Evolutionary conservation across 2,329 filamentous ascomycete genomes (phyloP).

Genomic region (Cytospora piceae): DNA sequence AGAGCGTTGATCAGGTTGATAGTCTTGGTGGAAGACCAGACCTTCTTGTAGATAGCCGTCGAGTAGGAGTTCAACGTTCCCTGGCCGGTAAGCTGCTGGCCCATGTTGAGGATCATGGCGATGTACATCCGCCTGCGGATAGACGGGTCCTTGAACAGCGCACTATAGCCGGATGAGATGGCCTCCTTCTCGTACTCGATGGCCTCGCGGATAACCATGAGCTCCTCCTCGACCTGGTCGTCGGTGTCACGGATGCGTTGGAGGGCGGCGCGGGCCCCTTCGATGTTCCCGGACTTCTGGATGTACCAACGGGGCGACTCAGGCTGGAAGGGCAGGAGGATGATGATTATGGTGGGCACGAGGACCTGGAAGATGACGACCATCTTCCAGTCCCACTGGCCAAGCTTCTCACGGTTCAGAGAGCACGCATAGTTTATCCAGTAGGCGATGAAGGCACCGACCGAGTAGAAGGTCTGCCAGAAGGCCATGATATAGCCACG

Average conservation of each 20-base stretch:
- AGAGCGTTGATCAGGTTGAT: constrained; percentile 76
- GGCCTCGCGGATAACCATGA: constrained; percentile 67
- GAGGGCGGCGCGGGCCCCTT: constrained; percentile 62
- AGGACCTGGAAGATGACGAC: constrained; percentile 74
- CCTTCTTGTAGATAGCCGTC: constrained; percentile 74
- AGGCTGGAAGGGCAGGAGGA: constrained; percentile 66
- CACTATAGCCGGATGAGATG: constrained; percentile 63
- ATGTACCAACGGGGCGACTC: constrained; percentile 72
- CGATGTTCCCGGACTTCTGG: constrained; percentile 61
- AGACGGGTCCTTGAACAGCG: constrained; percentile 71
- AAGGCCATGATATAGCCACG: constrained; percentile 70
- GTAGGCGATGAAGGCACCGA: constrained; percentile 68
- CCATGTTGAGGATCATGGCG: constrained; percentile 69
- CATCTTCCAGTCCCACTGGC: constrained; percentile 75
- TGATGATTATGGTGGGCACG: constrained; percentile 65
- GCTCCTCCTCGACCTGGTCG: constrained; percentile 68
- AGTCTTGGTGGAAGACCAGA: constrained; percentile 60
- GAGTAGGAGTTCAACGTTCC: constrained; percentile 74
- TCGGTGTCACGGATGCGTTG: constrained; percentile 65
- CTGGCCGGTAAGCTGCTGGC: constrained; percentile 74
- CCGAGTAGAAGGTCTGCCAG: constrained; percentile 70
- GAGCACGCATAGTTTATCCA: constrained; percentile 68
- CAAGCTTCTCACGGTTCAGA: constrained; percentile 57
- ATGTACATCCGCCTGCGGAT: constrained; percentile 68
- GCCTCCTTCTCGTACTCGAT: constrained; percentile 74